Base-by-base conservation (phyloP, 805 yeast genomes). In the Starmerella scarabaei region DNA sequence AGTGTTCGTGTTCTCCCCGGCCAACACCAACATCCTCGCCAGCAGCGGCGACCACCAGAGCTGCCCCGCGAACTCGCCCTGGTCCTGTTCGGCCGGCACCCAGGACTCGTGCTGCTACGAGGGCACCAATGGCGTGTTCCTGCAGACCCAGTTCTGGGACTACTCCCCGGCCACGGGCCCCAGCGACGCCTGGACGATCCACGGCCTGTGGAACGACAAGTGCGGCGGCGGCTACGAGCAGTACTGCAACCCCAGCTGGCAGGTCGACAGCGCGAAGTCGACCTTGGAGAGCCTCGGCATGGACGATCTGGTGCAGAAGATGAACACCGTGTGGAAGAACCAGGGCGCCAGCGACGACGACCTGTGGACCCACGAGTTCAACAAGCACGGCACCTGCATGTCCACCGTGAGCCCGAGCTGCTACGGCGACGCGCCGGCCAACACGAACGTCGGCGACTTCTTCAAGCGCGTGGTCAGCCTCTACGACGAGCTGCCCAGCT, bases 101-200 rank as follows among this genome's bases (percentile, higher is more conserved):
- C 32, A 38, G 45, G 76, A 83, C 56, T 55, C 73, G 2, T 86
- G 96, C 55, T 86, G 96, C 61, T 82, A 77, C 57, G 94, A 85
- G 55, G 71, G 72, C 35, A 86, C 86, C 8, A 88, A 93, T 35
- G 96, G 96, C 5, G 67, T 83, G 14, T 64, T 86, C 28, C 60
- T 86, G 37, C 80, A 74, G 55, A 81, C 96, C 0, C 97, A 86
- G 56, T 85, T 86, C 62, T 86, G 96, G 96, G 93, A 86, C 60
- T 80, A 79, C 55, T 61, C 65, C 44, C 86, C 91, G 1, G 71
- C 82, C 1, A 65, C 74, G 37, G 91, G 91, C 4, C 82, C 83
- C 2, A 62, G 68, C 30, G 73, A 80, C 38, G 61, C 71, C 44
- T 84, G 80, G 63, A 83, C 94, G 1, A 61, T 80, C 27, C 94